Conservation (phyloP, 257 asterid species). For the Fraxinus americana region DNA sequence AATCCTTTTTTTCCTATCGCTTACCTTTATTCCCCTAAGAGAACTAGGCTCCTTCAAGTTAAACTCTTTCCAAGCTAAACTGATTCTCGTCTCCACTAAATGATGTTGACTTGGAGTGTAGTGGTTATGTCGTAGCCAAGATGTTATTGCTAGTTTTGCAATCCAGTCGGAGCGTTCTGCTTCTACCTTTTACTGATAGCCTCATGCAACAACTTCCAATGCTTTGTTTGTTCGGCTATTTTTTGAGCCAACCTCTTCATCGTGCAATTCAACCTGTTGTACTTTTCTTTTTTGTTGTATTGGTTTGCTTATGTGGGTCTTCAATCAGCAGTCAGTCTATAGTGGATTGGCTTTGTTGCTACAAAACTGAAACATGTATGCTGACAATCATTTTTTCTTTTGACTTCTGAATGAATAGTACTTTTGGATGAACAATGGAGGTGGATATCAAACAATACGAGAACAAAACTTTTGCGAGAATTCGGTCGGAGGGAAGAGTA, state of each 20-base stretch:
- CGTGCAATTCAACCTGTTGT: not conserved
- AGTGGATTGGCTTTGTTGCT: not conserved
- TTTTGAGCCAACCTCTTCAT: not conserved
- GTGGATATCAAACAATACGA: not conserved
- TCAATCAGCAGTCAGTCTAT: not conserved
- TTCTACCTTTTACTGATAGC: not conserved
- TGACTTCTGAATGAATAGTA: not conserved
- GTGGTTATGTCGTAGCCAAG: not conserved
- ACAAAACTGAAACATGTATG: not conserved
- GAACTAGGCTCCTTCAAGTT: not conserved
- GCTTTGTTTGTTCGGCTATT: not conserved
- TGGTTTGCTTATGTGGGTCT: not conserved
- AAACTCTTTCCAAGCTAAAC: not conserved
- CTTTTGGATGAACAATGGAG: not conserved
- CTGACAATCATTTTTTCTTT: not conserved
- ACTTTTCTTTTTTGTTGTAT: not conserved
- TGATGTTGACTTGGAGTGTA: not conserved
- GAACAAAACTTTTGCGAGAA: not conserved
- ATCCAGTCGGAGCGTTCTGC: not conserved
- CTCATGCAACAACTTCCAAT: not conserved
- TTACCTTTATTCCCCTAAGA: not conserved
- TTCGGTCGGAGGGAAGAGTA: not conserved
- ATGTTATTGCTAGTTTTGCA: not conserved
- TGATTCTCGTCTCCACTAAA: not conserved
- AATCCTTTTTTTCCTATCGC: not conserved